Evolutionary conservation across 768 basidiomycete genomes (phyloP).

Genomic region (Xanthoconium stramineum): DNA sequence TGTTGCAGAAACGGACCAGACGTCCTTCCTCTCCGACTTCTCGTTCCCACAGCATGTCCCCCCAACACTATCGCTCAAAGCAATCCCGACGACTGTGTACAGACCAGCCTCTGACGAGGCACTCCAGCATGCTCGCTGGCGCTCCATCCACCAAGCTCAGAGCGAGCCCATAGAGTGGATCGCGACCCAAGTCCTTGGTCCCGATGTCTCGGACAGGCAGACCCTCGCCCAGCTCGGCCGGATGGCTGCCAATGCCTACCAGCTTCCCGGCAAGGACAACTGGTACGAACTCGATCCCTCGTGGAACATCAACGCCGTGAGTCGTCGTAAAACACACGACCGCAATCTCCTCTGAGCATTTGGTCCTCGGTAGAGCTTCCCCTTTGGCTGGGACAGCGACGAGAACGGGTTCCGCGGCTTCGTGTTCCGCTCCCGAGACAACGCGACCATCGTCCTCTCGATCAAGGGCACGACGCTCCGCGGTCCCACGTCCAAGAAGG

Average conservation of each 20-base stretch:
- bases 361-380: conserved; percentile 55
- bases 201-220: conserved; percentile 74
- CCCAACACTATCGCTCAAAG: conserved; percentile 35
- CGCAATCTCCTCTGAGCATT: conserved; percentile 5
- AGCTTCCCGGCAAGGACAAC: conserved; percentile 59
- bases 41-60: conserved; percentile 4
- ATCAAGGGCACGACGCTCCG: conserved; percentile 88
- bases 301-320: conserved; percentile 59
- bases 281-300: conserved; percentile 80
- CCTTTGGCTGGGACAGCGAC: conserved; percentile 69
- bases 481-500: conserved; percentile 84
- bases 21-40: conserved; percentile 1
- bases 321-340: conserved; percentile 12
- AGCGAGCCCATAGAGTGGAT: conserved; percentile 67
- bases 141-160: conserved; percentile 48
- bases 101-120: conserved; percentile 52
- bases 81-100: conserved; percentile 51
- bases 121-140: conserved; percentile 49
- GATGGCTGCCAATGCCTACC: conserved; percentile 90
- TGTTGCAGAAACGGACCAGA: conserved; percentile 1
- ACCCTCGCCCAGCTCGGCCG: conserved; percentile 80
- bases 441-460: conserved; percentile 79
- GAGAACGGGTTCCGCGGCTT: conserved; percentile 86
- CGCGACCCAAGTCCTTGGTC: conserved; percentile 58
- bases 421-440: conserved; percentile 75